Evolutionary conservation across 768 basidiomycete genomes (phyloP), one percentile per base, ranked within the genome.

Genomic region (Russula griseocarnosa): DNA sequence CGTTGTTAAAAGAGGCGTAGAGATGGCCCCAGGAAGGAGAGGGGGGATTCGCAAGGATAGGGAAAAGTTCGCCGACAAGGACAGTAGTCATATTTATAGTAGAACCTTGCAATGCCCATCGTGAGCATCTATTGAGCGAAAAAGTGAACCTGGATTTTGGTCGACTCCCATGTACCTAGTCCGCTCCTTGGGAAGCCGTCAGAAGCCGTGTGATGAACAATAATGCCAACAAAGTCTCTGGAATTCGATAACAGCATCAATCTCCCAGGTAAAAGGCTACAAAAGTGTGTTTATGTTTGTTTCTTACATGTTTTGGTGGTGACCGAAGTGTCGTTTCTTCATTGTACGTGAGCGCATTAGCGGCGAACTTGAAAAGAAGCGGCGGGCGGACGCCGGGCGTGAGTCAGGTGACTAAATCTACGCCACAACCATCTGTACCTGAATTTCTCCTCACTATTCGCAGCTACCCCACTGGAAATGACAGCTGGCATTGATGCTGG

Each of bases 1-100:
- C 7, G 42, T 71, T 24, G 52, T 10, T 49, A 44, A 34, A 49
- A 55, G 22, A 13, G 36, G 22, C 40, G 28, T 22, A 8, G 54
- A 10, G 22, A 50, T 24, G 47, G 26, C 3, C 28, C n/a, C 1
- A 34, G 40, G 18, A 14, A n/a, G 7, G 4, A 20, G 42, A 36
- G 36, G 36, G 30, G 36, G 36, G 32, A 36, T 14, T 14, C 1
- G 44, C 44, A 44, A n/a, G n/a, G 44, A 44, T 7, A 18, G 28
- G 56, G 26, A 49, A 46, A 59, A 46, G 22, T 28, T 36, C 36
- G 28, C 2, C n/a, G 38, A 24, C 18, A 9, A 30, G 49, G 26
- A 28, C 44, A 9, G n/a, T n/a, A 8, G 20, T 44, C 44, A 20
- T n/a, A 14, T 44, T 20, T 44, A 18, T 42, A 42, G 16, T 7